These are phyloP conservation scores for Globisporangium paddicum DNA, from an alignment of 352 stramenopile genomes.

Conservation along the genomic window DNA sequence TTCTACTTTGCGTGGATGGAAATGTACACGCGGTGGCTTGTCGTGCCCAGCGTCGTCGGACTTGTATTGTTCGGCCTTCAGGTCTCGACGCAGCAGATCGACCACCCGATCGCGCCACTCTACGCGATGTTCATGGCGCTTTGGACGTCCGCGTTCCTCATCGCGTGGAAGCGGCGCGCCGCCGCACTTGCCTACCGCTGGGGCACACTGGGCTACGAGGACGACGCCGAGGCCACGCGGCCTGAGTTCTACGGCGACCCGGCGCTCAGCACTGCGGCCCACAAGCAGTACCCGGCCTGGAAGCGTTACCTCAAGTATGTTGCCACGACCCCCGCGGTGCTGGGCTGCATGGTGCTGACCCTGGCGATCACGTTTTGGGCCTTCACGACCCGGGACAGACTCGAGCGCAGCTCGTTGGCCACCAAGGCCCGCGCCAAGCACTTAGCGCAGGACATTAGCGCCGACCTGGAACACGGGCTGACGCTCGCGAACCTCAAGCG, in stretches of 20 bases:
- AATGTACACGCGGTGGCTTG: conserved; percentile 89
- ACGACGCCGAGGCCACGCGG: conserved; percentile 75
- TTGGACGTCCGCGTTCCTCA: conserved; percentile 86
- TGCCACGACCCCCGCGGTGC: conserved; percentile 59
- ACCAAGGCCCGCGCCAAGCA: conserved; percentile 33
- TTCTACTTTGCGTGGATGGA: conserved; percentile 94
- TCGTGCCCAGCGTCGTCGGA: conserved; percentile 72
- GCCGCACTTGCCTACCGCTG: conserved; percentile 82
- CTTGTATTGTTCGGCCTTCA: conserved; percentile 67
- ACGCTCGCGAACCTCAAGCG: conserved; percentile 52
- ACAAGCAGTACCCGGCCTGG: conserved; percentile 61
- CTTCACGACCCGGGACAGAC: conserved; percentile 79
- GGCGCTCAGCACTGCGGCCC: conserved; percentile 21
- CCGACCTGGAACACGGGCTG: conserved; percentile 37
- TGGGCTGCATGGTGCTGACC: conserved; percentile 47
- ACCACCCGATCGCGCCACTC: conserved; percentile 69
- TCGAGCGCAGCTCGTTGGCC: conserved; percentile 42
- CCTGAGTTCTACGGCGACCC: conserved; percentile 77
- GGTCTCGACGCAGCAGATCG: conserved; percentile 53
- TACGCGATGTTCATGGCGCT: conserved; percentile 90
- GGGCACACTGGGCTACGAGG: conserved; percentile 89
- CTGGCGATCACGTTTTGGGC: conserved; percentile 57
- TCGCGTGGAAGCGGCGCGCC: conserved; percentile 82
- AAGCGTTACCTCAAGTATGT: conserved; percentile 76
- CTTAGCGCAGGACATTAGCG: conserved; percentile 44